Conservation (phyloP, 495 filamentous ascomycete species). For the Talaromyces stipitatus region DNA sequence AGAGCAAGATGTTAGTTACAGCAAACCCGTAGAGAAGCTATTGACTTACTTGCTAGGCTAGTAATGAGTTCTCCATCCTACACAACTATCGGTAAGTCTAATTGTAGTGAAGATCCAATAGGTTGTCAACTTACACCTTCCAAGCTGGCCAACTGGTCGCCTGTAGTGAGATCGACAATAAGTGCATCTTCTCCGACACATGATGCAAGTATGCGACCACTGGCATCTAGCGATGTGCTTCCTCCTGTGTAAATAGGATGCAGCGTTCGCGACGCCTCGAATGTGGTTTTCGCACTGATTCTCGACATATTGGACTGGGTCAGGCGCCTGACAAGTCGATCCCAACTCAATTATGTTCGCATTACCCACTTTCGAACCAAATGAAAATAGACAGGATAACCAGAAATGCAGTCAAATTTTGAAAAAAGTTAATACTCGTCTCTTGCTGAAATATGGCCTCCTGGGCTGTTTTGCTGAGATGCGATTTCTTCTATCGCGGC, state of each 20-base stretch:
- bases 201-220: slow-evolving; percentile 76
- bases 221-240: slow-evolving; percentile 71
- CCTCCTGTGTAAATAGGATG: slow-evolving; percentile 94
- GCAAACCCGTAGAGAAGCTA: background rate
- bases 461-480: too few species aligned
- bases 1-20: slow-evolving; percentile 1
- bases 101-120: background rate
- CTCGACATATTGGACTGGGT: slow-evolving; percentile 32
- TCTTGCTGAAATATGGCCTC: too few species aligned
- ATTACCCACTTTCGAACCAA: background rate
- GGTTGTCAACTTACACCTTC: slow-evolving; percentile 65
- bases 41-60: slow-evolving; percentile 62
- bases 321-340: background rate
- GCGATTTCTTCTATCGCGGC: background rate
- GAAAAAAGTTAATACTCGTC: too few species aligned
- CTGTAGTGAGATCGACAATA: slow-evolving; percentile 76
- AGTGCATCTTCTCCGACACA: slow-evolving; percentile 84
- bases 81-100: slow-evolving; percentile 14
- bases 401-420: background rate
- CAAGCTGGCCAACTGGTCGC: slow-evolving; percentile 72
- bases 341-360: background rate
- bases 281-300: slow-evolving; percentile 67
- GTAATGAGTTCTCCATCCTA: slow-evolving; percentile 93
- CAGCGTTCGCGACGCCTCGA: slow-evolving; percentile 70
- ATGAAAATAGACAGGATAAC: background rate